Evolutionary conservation across 371 early-diverging fungal genomes (phyloP).

Genomic region (Amoeboaphelidium protococcarum): DNA sequence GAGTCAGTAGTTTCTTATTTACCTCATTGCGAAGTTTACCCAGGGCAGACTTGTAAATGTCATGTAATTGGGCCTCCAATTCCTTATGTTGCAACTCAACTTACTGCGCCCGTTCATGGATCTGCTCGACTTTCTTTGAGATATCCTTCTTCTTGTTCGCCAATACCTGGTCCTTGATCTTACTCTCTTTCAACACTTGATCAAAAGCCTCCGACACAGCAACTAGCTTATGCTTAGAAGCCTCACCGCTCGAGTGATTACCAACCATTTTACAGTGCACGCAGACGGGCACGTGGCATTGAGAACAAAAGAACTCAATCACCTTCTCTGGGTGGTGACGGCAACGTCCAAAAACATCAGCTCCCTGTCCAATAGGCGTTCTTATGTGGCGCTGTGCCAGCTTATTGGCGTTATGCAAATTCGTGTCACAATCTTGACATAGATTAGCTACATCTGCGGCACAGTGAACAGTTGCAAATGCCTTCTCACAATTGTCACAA

Average conservation of each 20-base stretch:
- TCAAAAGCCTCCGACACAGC: constrained; percentile 21
- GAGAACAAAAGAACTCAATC: constrained; percentile 26
- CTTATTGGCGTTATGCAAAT: constrained; percentile 16
- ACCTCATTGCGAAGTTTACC: constrained; percentile 11
- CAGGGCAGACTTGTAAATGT: constrained; percentile 15
- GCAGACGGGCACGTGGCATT: constrained; percentile 27
- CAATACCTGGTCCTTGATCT: background rate
- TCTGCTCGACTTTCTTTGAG: constrained; percentile 13
- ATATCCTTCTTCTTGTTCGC: constrained; percentile 15
- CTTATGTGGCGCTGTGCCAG: constrained; percentile 17
- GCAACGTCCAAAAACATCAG: constrained; percentile 22
- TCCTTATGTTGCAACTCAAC: constrained; percentile 16
- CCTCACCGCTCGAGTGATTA: constrained; percentile 23
- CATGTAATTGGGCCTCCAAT: constrained; percentile 16
- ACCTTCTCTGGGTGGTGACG: constrained; percentile 21
- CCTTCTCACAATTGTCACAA: constrained; percentile 26
- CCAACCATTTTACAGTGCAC: constrained; percentile 28
- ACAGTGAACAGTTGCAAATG: constrained; percentile 19
- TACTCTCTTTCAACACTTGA: constrained; percentile 15
- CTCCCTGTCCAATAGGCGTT: constrained; percentile 19
- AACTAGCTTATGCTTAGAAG: constrained; percentile 21
- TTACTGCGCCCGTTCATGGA: constrained; percentile 15
- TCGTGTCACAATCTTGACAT: constrained; percentile 21
- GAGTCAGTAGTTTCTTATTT: background rate
- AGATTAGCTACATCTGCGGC: constrained; percentile 21